A percentile compares a stretch with the other conserved stretches of the same genome.
Evolutionary conservation across 169 alveolate species (phyloP).

Genomic region (Plasmodium inui): DNA sequence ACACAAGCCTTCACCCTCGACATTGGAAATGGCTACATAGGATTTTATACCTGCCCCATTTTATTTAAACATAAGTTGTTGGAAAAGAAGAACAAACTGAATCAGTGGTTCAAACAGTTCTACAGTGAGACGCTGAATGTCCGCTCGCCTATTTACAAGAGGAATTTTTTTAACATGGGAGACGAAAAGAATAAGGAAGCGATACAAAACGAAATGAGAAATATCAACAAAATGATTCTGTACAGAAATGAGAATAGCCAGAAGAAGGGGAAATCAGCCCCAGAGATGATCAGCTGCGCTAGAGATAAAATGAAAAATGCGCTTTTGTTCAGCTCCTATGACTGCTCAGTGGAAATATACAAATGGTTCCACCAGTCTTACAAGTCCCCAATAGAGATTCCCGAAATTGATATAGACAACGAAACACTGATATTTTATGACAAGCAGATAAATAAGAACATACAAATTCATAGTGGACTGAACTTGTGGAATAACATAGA

Average conservation of each 20-base stretch:
- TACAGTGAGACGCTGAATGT: slow-evolving; percentile 37
- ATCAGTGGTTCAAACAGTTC: slow-evolving; percentile 65
- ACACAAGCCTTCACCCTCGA: slow-evolving; percentile 74
- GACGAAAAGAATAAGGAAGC: slow-evolving; percentile 21
- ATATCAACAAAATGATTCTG: slow-evolving; percentile 21
- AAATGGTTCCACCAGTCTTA: slow-evolving; percentile 76
- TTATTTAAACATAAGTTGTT: slow-evolving; percentile 68
- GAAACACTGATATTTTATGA: slow-evolving; percentile 77
- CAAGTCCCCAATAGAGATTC: slow-evolving; percentile 73
- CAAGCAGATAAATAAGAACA: slow-evolving; percentile 69
- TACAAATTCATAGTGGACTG: slow-evolving; percentile 75
- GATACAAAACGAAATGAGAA: slow-evolving; percentile 50
- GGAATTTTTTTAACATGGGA: slow-evolving; percentile 15
- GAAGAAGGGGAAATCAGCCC: background rate
- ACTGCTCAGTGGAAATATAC: slow-evolving; percentile 73
- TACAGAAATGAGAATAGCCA: background rate
- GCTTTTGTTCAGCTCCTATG: slow-evolving; percentile 62
- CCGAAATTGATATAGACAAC: slow-evolving; percentile 74
- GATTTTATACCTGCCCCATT: slow-evolving; percentile 75
- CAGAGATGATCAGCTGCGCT: background rate
- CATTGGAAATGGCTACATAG: slow-evolving; percentile 74
- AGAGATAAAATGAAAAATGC: slow-evolving; percentile 18
- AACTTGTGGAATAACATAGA: slow-evolving; percentile 73
- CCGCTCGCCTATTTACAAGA: slow-evolving; percentile 23
- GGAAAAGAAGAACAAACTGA: slow-evolving; percentile 53